Evolutionary conservation across 1,284 basidiomycete genomes (phyloP), one percentile per base, ranked within the genome.

Genomic region (Stygiomarasmius scandens): DNA sequence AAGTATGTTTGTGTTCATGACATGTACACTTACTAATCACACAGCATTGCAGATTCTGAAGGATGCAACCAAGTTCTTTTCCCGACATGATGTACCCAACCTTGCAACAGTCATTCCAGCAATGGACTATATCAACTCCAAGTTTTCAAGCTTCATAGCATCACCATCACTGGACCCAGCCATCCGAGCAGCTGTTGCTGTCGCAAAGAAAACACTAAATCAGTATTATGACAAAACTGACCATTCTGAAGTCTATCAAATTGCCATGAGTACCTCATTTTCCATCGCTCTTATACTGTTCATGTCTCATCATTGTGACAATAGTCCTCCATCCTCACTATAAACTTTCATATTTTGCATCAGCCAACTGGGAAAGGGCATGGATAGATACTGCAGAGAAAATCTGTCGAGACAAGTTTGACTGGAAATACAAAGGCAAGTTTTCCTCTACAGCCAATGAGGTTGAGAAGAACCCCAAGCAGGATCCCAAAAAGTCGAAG

Each of bases 191-290:
- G 67, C 70, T 0, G 50, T 69, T 4, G 36, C 29, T 0, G 55
- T 66, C 22, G 64, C 63, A 4, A 67, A 64, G 32, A 60, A 59
- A 6, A 67, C 66, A 0, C 56, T 74, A 2, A 67, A 71, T 54
- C 47, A 59, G 24, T 70, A 73, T 54, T 71, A 73, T 52, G 34
- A 49, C 2, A 46, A 63, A 1, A 74, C 65, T 0, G 65, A 74
- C 56, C 47, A 63, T 12, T 68, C 64, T 3, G 47, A 61, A 29
- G 55, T 60, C 23, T 63, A 62, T 56, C 38, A 57, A 2, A 64
- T 67, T 58, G 64, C 61, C 14, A 68, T 68, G 63, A 46, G 65
- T 65, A 54, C 19, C 55, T 63, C 45, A 25, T 23, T 48, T 55
- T 51, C 23, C 44, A 34, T 27, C 52, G 2, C 24, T 27, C 59